These are phyloP conservation scores for Salix exigua DNA, from an alignment of 345 rosid genomes.

Conservation along the genomic window DNA sequence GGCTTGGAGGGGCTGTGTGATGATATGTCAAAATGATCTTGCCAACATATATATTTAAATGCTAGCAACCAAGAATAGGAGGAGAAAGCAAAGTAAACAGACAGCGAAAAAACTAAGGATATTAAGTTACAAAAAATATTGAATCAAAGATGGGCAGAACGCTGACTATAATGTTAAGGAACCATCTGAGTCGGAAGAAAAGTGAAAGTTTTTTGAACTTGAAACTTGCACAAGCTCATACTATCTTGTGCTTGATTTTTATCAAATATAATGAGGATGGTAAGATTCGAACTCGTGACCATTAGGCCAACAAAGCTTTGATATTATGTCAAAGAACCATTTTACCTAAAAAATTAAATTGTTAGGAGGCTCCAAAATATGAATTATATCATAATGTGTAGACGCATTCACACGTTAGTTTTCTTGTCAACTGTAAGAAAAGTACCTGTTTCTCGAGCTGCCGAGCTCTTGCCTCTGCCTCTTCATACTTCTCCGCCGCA, in stretches of 20 bases:
- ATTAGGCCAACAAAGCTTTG: too few species aligned
- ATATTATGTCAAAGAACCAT: too few species aligned
- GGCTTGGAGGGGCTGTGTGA: background rate
- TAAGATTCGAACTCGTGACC: too few species aligned
- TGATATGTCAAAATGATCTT: background rate
- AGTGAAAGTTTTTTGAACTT: too few species aligned
- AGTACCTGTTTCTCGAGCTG: constrained; percentile 28
- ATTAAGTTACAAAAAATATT: background rate
- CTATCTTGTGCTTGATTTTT: too few species aligned
- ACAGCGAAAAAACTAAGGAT: background rate
- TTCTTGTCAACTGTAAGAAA: background rate
- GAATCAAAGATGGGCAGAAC: background rate
- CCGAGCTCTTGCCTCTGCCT: constrained; percentile 27
- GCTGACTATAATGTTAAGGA: too few species aligned
- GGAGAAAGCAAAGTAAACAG: background rate
- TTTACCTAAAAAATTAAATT: too few species aligned
- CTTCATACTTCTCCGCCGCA: constrained; percentile 24
- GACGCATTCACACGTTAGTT: background rate
- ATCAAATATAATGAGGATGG: too few species aligned
- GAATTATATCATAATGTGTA: too few species aligned
- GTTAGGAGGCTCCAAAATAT: too few species aligned
- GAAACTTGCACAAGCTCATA: too few species aligned
- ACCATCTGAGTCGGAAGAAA: too few species aligned
- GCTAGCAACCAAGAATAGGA: background rate
- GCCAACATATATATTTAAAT: background rate